phyloP scores from a whole-genome alignment of 2,329 filamentous ascomycete species.

The Alternaria gansuensis region DNA sequence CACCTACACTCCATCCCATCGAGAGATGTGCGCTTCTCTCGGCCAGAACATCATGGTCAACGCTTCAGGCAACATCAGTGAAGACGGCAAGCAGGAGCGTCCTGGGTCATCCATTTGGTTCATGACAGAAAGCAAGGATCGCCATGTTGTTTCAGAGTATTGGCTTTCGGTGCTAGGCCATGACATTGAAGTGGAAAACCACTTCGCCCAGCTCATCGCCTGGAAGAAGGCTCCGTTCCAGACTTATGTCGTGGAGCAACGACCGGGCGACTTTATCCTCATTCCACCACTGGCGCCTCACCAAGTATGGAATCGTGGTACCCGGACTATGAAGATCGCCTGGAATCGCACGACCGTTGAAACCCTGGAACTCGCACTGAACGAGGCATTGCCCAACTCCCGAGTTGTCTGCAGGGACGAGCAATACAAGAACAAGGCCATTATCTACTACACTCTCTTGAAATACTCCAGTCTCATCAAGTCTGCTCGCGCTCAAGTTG shows the following conservation, averaged over 20 bases:
- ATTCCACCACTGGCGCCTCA: slow-evolving; percentile 93
- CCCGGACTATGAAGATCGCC: slow-evolving; percentile 94
- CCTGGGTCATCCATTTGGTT: slow-evolving; percentile 96
- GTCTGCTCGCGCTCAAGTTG: slow-evolving; percentile 67
- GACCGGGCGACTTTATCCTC: slow-evolving; percentile 88
- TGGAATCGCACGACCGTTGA: slow-evolving; percentile 97
- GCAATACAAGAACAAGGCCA: slow-evolving; percentile 98
- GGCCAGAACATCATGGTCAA: slow-evolving; percentile 99
- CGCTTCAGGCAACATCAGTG: slow-evolving; percentile 71
- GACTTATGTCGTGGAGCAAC: slow-evolving; percentile 92
- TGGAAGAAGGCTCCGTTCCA: slow-evolving; percentile 96
- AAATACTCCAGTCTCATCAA: slow-evolving; percentile 73
- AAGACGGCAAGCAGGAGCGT: slow-evolving; percentile 74
- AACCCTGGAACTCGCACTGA: slow-evolving; percentile 84
- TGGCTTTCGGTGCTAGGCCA: slow-evolving; percentile 93
- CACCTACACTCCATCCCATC: slow-evolving; percentile 92
- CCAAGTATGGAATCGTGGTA: slow-evolving; percentile 98
- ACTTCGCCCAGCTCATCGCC: slow-evolving; percentile 93
- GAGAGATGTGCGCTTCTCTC: slow-evolving; percentile 96
- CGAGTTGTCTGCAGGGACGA: slow-evolving; percentile 94
- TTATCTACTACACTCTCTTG: slow-evolving; percentile 84
- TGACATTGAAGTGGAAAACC: slow-evolving; percentile 95
- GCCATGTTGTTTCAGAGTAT: slow-evolving; percentile 89
- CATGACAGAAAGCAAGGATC: slow-evolving; percentile 96
- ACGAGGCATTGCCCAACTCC: slow-evolving; percentile 87